Conservation (phyloP, 2,329 filamentous ascomycete species). For the Coniochaeta ligniaria region DNA sequence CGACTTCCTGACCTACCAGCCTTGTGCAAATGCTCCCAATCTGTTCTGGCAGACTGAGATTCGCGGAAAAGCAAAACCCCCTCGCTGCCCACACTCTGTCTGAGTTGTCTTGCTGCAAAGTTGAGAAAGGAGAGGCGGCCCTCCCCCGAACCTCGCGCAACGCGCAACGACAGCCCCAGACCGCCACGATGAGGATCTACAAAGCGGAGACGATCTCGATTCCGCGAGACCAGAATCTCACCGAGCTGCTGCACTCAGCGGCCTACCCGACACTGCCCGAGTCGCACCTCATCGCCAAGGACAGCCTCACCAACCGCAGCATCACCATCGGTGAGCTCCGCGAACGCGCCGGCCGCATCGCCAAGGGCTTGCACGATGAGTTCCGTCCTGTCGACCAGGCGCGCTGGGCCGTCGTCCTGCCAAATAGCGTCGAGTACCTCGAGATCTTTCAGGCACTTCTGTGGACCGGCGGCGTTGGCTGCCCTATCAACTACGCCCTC, state of each 20-base stretch:
- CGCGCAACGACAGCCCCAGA: neutral
- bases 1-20: neutral
- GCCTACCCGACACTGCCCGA: conserved; percentile 23
- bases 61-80: neutral
- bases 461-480: conserved; percentile 30
- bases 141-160: neutral
- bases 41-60: neutral
- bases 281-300: conserved; percentile 33
- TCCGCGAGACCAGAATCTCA: conserved; percentile 32
- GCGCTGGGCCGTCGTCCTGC: conserved; percentile 33
- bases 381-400: conserved; percentile 25
- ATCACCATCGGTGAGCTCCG: conserved; percentile 35
- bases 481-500: conserved; percentile 30
- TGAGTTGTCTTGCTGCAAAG: neutral
- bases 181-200: conserved; percentile 23
- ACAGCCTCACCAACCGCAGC: conserved; percentile 35
- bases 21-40: neutral
- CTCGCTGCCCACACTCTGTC: neutral
- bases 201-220: conserved; percentile 22
- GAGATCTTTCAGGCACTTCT: conserved; percentile 33
- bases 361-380: conserved; percentile 26
- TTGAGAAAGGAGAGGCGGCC: neutral
- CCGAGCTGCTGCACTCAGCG: conserved; percentile 32
- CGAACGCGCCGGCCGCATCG: conserved; percentile 30
- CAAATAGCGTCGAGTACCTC: conserved; percentile 36